These are phyloP conservation scores for Dryas octopetala DNA, from an alignment of 306 rosid genomes.

Conservation along the genomic window DNA sequence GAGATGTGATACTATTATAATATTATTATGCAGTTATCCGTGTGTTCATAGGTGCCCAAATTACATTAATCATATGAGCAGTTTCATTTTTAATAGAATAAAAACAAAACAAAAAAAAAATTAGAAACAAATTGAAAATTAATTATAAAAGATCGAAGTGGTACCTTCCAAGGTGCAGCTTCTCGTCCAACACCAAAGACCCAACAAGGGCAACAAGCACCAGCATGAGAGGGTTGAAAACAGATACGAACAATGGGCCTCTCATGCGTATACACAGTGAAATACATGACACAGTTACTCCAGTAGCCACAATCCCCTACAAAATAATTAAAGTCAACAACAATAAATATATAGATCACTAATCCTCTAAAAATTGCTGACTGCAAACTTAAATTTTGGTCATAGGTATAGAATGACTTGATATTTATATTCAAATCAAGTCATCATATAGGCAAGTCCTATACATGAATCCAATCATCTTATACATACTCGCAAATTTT, in stretches of 20 bases:
- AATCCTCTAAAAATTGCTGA: no score
- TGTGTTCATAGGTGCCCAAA: background rate
- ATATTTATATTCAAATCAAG: no score
- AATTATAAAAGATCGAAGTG: background rate
- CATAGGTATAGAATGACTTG: no score
- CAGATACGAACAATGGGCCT: conserved; percentile 57
- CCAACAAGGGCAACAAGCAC: conserved; percentile 44
- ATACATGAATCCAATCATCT: no score
- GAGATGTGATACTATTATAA: no score
- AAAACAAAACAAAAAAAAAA: no score
- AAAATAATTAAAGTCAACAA: background rate
- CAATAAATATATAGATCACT: background rate
- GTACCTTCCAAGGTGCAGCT: conserved; percentile 54
- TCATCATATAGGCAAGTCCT: no score
- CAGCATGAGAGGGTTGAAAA: conserved; percentile 53
- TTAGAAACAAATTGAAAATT: no score
- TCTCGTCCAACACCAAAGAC: conserved; percentile 39
- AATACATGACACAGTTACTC: conserved; percentile 22
- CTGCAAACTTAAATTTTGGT: no score
- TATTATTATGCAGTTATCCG: no score
- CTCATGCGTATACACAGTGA: conserved; percentile 42
- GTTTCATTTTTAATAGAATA: no score
- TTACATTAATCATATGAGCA: background rate
- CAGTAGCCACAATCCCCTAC: conserved; percentile 55
- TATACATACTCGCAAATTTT: no score